Conservation (phyloP, 805 yeast species). For the Sugiyamaella lignohabitans region DNA sequence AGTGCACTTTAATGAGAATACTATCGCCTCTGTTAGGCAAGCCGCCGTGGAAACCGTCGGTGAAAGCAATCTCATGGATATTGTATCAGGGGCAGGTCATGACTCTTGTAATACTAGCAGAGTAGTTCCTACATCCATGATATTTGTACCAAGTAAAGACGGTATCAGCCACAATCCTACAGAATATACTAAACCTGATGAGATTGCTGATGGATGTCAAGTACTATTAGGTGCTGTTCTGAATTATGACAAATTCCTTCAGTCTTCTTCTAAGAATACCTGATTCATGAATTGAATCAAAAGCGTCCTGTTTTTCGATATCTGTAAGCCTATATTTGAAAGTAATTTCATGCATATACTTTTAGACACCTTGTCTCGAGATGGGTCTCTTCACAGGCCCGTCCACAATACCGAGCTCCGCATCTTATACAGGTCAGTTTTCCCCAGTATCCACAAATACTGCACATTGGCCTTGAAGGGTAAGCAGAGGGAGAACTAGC, state of each 20-base stretch:
- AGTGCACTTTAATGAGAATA: constrained; percentile 45
- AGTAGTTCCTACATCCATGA: constrained; percentile 62
- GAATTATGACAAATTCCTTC: constrained; percentile 33
- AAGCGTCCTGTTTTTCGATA: neutral
- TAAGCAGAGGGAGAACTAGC: constrained; percentile 32
- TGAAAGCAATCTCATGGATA: constrained; percentile 22
- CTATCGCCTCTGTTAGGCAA: constrained; percentile 45
- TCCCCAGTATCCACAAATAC: constrained; percentile 38
- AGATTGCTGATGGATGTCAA: constrained; percentile 51
- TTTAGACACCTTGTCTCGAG: constrained; percentile 33
- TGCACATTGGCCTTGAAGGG: constrained; percentile 32
- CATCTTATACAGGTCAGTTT: constrained; percentile 32
- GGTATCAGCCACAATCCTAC: constrained; percentile 62
- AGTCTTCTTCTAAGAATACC: no score
- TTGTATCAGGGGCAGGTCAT: constrained; percentile 76
- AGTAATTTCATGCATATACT: constrained; percentile 22
- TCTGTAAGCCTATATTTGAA: no score
- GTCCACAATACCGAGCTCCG: constrained; percentile 33
- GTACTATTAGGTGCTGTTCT: constrained; percentile 47
- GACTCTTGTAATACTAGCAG: constrained; percentile 55
- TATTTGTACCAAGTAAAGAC: constrained; percentile 60
- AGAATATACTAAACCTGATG: constrained; percentile 60
- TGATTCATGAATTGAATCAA: no score
- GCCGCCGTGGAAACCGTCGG: constrained; percentile 36
- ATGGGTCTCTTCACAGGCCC: constrained; percentile 33